These are phyloP conservation scores for Neonectria ditissima DNA, from an alignment of 2,329 filamentous ascomycete genomes.

Conservation along the genomic window DNA sequence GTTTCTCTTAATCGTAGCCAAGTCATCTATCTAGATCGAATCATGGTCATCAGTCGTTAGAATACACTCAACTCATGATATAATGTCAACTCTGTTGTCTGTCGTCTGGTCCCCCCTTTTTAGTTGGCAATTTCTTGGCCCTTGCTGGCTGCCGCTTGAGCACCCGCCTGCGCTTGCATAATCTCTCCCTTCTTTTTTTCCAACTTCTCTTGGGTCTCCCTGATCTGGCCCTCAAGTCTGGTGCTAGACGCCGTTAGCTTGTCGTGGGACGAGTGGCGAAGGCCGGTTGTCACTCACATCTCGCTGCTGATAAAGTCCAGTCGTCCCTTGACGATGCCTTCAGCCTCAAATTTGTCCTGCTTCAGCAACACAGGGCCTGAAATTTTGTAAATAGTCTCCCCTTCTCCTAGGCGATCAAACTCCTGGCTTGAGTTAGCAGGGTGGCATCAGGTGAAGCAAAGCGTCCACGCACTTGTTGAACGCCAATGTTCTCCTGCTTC, in stretches of 20 bases:
- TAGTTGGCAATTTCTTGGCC: constrained; percentile 44
- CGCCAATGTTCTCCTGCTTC: constrained; percentile 89
- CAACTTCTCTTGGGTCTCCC: constrained; percentile 66
- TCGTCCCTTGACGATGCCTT: constrained; percentile 89
- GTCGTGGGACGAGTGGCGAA: neutral
- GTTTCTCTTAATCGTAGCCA: constrained; percentile 25
- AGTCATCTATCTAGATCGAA: constrained; percentile 39
- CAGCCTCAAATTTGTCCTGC: constrained; percentile 91
- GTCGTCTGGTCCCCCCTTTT: constrained; percentile 15
- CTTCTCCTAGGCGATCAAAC: constrained; percentile 81
- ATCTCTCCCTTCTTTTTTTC: constrained; percentile 71
- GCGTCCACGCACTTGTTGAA: constrained; percentile 74
- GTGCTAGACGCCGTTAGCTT: constrained; percentile 45
- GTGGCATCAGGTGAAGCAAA: neutral
- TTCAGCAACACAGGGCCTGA: constrained; percentile 93
- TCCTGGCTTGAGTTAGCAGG: constrained; percentile 66
- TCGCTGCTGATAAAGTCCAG: constrained; percentile 94
- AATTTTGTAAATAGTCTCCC: constrained; percentile 94
- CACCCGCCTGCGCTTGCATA: constrained; percentile 65
- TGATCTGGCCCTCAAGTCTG: constrained; percentile 64
- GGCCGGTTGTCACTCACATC: constrained; percentile 72
- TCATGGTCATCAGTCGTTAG: constrained; percentile 42
- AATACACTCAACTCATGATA: constrained; percentile 48
- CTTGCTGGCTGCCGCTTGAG: constrained; percentile 57
- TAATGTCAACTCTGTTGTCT: constrained; percentile 28